Conservation (phyloP, 768 basidiomycete genomes). For the Podaxis rugospora region DNA sequence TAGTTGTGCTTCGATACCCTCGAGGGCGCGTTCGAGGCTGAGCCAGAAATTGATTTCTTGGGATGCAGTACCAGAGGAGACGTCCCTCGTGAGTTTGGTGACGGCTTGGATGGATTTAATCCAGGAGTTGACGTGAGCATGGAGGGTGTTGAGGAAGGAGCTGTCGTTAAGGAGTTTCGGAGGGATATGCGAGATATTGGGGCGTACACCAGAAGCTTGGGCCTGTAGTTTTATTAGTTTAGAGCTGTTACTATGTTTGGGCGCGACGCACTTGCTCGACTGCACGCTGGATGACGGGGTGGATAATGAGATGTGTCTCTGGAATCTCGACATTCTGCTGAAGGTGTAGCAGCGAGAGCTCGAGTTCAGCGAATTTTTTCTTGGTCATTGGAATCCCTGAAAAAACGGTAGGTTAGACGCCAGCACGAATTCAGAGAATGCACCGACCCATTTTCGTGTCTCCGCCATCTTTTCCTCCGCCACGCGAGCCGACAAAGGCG, state of each 20-base stretch:
- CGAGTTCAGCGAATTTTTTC: conserved; percentile 98
- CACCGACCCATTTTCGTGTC: conserved; percentile 72
- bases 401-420: background rate
- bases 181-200: conserved; percentile 75
- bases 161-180: conserved; percentile 77
- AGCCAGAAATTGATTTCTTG: conserved; percentile 99
- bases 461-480: conserved; percentile 59
- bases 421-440: background rate
- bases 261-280: conserved; percentile 59
- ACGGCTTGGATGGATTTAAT: conserved; percentile 97
- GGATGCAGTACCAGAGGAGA: conserved; percentile 90
- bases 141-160: conserved; percentile 88
- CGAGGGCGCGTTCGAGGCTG: conserved; percentile 87
- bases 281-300: conserved; percentile 83
- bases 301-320: conserved; percentile 89
- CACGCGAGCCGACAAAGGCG: conserved; percentile 87
- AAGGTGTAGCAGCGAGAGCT: conserved; percentile 87
- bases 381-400: conserved; percentile 93
- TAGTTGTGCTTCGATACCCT: conserved; percentile 89
- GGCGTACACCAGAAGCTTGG: conserved; percentile 51
- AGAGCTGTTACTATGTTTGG: background rate
- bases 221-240: conserved; percentile 23
- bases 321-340: conserved; percentile 99
- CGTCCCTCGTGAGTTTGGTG: conserved; percentile 93
- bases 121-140: conserved; percentile 94